Evolutionary conservation across 371 early-diverging fungal genomes (phyloP).

Genomic region (Mortierella sp.): DNA sequence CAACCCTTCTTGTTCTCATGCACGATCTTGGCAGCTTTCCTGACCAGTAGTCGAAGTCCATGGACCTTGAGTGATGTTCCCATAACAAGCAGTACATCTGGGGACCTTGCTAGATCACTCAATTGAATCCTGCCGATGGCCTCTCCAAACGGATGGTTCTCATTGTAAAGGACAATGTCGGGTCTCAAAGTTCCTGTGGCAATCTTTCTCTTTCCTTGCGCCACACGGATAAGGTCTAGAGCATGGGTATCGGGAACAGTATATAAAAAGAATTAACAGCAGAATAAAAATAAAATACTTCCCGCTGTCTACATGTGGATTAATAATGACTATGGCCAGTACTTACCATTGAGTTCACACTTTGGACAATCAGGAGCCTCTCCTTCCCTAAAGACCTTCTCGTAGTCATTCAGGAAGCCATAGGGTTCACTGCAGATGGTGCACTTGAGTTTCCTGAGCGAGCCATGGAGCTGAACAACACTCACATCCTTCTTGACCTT

Average conservation of each 20-base stretch:
- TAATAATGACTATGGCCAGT: not conserved
- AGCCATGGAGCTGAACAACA: constrained; percentile 94
- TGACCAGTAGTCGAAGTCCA: constrained; percentile 92
- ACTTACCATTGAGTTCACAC: constrained; percentile 68
- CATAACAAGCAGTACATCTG: constrained; percentile 95
- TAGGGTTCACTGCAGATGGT: constrained; percentile 77
- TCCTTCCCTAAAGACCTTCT: constrained; percentile 72
- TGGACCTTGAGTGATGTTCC: constrained; percentile 98
- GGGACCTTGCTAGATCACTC: constrained; percentile 75
- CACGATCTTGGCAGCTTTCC: constrained; percentile 82
- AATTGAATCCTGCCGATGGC: constrained; percentile 78
- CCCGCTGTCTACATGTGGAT: not conserved
- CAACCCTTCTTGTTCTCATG: constrained; percentile 62
- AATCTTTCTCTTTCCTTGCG: constrained; percentile 78
- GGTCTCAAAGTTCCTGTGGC: constrained; percentile 92
- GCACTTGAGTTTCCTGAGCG: constrained; percentile 86
- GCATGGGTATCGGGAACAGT: not conserved
- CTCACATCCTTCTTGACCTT: constrained; percentile 52
- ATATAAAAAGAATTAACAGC: not conserved
- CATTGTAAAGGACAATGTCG: constrained; percentile 97
- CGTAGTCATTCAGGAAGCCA: constrained; percentile 65
- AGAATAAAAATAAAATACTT: not conserved
- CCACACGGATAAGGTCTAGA: constrained; percentile 59
- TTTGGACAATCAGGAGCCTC: constrained; percentile 81
- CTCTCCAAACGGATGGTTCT: constrained; percentile 92